Evolutionary conservation across 169 alveolate genomes (phyloP), one percentile per base, ranked within the genome.

Genomic region (Babesia sp.): DNA sequence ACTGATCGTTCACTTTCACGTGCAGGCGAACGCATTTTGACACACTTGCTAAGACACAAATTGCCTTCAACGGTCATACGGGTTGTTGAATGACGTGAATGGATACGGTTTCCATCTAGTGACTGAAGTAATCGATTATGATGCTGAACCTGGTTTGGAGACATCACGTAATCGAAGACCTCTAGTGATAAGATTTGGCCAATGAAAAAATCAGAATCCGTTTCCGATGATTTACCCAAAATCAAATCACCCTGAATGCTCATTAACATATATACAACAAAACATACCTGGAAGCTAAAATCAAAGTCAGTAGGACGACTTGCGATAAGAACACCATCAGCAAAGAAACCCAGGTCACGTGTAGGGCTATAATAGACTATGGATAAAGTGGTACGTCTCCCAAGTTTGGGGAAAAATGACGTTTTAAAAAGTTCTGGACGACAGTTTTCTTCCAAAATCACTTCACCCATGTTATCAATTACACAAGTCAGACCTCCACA

Each of bases 401-500:
- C 93, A 22, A 82, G 5, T 22, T 39, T 44, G 12, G 95, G 95
- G 18, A 71, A 74, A 39, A 81, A 83, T 24, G 90, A 82, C 16
- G 92, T 86, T 71, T 86, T 90, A 24, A 91, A 46, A 22, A 85
- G 48, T 5, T 82, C 72, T 0, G 96, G 92, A 3, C 90, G 71
- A 71, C 96, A 92, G 63, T 91, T 92, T 37, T 91, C 91, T 64
- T 91, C 94, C 34, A 92, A 51, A 41, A 87, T 76, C 28, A 92
- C 64, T 42, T 92, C 95, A 16, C 92, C 93, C 51, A 57, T 61
- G 63, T 92, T 87, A 75, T 86, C 90, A 14, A 92, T 61, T 11
- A 92, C 85, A 14, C 92, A 71, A 46, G 82, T 60, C 28, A 90
- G 66, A 11, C 96, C 96, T 8, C 91, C 94, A 73, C 96, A 92